Base-by-base conservation (phyloP, 2,329 filamentous ascomycete species). In the Westerdykella sp. region DNA sequence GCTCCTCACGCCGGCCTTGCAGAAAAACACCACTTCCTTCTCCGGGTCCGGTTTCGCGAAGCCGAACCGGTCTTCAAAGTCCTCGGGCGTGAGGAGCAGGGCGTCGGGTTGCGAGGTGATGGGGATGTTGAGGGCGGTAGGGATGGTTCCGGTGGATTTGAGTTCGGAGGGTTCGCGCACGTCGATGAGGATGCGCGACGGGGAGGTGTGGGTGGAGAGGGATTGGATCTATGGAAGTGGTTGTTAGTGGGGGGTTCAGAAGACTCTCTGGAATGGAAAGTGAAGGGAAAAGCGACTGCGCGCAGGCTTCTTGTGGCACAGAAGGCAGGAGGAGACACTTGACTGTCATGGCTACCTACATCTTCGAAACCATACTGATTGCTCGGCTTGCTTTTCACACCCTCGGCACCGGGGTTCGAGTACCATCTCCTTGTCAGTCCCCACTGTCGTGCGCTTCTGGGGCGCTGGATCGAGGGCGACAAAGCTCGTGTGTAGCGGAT, bases 1-100 rank as follows among this genome's bases (percentile, higher is more conserved):
- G 55, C 87, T 88, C 62, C 93, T 76, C 50, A 97, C 87, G 2
- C 93, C 93, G 0, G 90, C 83, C 71, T 88, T 94, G 71, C 93
- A 98, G 68, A 95, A 97, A 59, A 97, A 93, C 4, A 97, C 76
- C 12, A 95, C 56, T 46, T 72, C 66, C 39, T 65, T 57, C 36
- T 79, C 73, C 46, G 71, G 72, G 2, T 58, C 56, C 0, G 84
- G 90, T 47, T 87, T 85, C 46, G 75, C 70, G 60, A 85, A 95
- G 4, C 88, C 90, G 67, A 88, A 90, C 13, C 83, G 72, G 47
- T 88, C 86, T 61, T 85, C 78, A 61, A 97, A 97, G 50, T 95
- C 89, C 11, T 87, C 84, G 0, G 76, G 73, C 0, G 75, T 65
- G 6, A 96, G 76, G 66, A 89, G 84, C 58, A 94, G 82, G 46